Base-by-base conservation (phyloP, 2,329 filamentous ascomycete species). In the Claviceps sp. region DNA sequence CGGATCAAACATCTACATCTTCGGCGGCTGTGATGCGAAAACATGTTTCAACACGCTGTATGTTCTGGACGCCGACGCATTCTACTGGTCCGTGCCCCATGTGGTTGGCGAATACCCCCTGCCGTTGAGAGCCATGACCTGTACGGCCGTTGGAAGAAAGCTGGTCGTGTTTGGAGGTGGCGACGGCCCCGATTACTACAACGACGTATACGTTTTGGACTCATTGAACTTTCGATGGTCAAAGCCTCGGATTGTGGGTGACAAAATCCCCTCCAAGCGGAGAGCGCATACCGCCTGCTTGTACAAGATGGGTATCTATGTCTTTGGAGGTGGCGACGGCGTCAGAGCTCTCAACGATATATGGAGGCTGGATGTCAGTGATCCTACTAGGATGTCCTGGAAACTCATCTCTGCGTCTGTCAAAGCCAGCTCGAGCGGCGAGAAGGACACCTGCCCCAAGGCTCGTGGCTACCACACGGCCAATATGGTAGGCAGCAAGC, bases 281-380 rank as follows among this genome's bases (percentile, higher is more conserved):
- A 71, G 82, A 49, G 82, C 82, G 3, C 82, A 86, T 62, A 85
- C 82, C 3, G 81, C 82, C n/a, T 85, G 82, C 58, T 68, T 85
- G 19, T 84, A 85, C 68, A 82, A 82, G 64, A 84, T 80, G 58
- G 44, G 82, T 30, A 80, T 86, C 57, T 85, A 85, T 62, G 70
- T 86, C n/a, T 86, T 86, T 62, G 82, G 82, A 34, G 82, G 82
- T 47, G 82, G 82, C 42, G 82, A 86, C 61, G 82, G 82, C 45
- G 78, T 84, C n/a, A 73, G 80, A 47, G 82, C 82, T 5, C 71
- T 86, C 52, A 85, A 85, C 61, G 82, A 86, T 59, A 80, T 86
- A 19, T 86, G 82, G 82, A 72, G 82, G n/a, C 73, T 86, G 16
- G 82, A 86, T 59, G 82, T 86, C 39, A 74, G 74, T 56, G 82